These are phyloP conservation scores for Aspergillus chevalieri DNA, from an alignment of 2,329 filamentous ascomycete species.

Conservation along the genomic window DNA sequence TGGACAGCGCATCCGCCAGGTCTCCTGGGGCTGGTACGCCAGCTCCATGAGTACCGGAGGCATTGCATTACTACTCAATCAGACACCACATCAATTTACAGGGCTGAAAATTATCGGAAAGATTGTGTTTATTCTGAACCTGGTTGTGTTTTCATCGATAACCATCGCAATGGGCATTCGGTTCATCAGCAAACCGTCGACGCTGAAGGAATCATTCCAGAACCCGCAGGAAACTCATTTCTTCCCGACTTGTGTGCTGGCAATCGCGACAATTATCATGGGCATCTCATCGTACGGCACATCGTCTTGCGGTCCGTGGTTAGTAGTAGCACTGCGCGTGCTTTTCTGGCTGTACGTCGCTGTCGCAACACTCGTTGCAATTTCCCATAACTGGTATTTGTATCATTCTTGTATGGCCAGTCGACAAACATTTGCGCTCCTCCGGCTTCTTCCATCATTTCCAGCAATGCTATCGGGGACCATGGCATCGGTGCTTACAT, in stretches of 20 bases:
- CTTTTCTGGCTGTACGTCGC: conserved; percentile 63
- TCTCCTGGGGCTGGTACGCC: conserved; percentile 65
- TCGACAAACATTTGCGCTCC: conserved; percentile 6
- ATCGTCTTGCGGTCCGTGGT: conserved; percentile 48
- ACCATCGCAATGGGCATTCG: conserved; percentile 49
- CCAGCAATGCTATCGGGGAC: conserved; percentile 34
- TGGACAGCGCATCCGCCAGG: conserved; percentile 32
- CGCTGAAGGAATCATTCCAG: conserved; percentile 48
- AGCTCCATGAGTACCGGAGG: conserved; percentile 68
- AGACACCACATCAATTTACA: conserved; percentile 55
- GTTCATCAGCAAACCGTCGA: conserved; percentile 50
- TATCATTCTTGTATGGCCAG: conserved; percentile 15
- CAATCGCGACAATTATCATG: conserved; percentile 59
- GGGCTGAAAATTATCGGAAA: conserved; percentile 58
- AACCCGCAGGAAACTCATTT: conserved; percentile 63
- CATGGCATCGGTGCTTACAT: conserved; percentile 28
- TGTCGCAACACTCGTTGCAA: conserved; percentile 26
- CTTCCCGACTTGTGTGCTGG: conserved; percentile 61
- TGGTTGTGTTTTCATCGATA: conserved; percentile 55
- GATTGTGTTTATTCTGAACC: conserved; percentile 59
- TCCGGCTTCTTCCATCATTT: conserved; percentile 10
- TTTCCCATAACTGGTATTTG: conserved; percentile 2
- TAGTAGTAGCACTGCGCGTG: conserved; percentile 52
- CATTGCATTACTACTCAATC: conserved; percentile 54
- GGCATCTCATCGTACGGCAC: conserved; percentile 59